These are phyloP conservation scores for Dryadomyces sulphureus DNA, from an alignment of 2,329 filamentous ascomycete species.

Conservation along the genomic window DNA sequence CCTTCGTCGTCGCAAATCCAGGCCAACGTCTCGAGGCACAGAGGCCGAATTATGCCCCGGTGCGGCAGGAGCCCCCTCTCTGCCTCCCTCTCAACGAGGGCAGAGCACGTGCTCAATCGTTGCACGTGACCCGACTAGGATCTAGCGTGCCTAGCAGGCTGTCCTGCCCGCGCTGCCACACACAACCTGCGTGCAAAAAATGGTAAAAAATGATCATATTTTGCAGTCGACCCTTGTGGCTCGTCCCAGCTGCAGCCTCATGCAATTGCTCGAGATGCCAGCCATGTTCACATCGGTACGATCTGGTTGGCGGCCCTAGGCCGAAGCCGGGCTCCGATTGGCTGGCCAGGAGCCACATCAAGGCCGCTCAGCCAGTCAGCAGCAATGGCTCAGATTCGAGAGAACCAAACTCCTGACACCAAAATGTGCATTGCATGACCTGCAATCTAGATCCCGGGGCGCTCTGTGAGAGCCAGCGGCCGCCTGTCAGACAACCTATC, in stretches of 20 bases:
- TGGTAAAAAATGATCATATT: too few species aligned
- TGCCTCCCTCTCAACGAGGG: background rate
- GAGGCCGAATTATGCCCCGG: background rate
- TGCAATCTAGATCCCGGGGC: background rate
- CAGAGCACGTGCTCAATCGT: background rate
- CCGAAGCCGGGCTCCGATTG: background rate
- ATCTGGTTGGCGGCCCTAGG: background rate
- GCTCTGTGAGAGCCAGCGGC: too few species aligned
- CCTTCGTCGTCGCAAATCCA: too few species aligned
- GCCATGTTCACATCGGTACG: background rate
- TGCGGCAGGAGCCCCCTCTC: too few species aligned
- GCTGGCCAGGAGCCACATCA: background rate
- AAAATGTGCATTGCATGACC: background rate
- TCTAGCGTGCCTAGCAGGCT: too few species aligned
- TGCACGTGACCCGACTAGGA: background rate
- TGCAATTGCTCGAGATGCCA: background rate
- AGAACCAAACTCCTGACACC: background rate
- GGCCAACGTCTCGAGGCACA: too few species aligned
- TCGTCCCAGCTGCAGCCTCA: background rate
- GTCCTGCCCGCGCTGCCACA: background rate
- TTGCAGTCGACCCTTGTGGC: background rate
- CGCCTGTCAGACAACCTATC: too few species aligned
- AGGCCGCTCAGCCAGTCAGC: background rate
- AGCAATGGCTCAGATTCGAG: background rate
- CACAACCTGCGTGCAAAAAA: background rate